phyloP scores from a whole-genome alignment of 306 rosid species.

The Ziziphus jujuba region DNA sequence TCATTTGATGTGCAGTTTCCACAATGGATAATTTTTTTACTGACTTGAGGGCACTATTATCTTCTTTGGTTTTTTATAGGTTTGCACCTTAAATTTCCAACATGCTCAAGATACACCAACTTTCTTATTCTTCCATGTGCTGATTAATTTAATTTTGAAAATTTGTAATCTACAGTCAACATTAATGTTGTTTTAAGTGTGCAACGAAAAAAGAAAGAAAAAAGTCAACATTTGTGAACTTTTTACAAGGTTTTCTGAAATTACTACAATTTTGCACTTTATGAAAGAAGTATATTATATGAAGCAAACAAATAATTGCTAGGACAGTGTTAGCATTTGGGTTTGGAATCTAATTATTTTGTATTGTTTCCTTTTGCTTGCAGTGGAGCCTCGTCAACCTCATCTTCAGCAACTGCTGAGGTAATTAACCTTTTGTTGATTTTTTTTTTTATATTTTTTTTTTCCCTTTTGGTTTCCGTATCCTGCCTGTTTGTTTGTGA shows the following conservation, averaged over 20 bases:
- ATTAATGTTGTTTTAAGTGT: too few species aligned
- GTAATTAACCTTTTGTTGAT: conserved; percentile 36
- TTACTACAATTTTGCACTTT: neutral
- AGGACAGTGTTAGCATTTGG: conserved; percentile 4
- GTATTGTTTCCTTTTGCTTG: conserved; percentile 24
- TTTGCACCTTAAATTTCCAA: neutral
- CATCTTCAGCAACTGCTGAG: conserved; percentile 69
- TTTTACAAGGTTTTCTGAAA: neutral
- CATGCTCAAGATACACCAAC: neutral
- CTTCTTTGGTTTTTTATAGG: too few species aligned
- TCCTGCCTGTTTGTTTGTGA: neutral
- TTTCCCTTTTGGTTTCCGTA: neutral
- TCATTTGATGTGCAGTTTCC: too few species aligned
- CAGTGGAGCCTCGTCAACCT: conserved; percentile 48
- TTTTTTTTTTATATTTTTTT: neutral
- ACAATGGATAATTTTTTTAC: too few species aligned
- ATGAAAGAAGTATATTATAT: neutral
- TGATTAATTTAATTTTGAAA: neutral
- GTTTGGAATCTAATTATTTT: conserved; percentile 6
- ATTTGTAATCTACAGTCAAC: too few species aligned
- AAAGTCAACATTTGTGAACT: neutral
- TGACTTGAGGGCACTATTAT: too few species aligned
- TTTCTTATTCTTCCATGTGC: neutral
- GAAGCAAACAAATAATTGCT: too few species aligned
- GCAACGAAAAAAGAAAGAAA: neutral